Conservation (phyloP, 164 flowering plant species). For the Macadamia tetraphylla region DNA sequence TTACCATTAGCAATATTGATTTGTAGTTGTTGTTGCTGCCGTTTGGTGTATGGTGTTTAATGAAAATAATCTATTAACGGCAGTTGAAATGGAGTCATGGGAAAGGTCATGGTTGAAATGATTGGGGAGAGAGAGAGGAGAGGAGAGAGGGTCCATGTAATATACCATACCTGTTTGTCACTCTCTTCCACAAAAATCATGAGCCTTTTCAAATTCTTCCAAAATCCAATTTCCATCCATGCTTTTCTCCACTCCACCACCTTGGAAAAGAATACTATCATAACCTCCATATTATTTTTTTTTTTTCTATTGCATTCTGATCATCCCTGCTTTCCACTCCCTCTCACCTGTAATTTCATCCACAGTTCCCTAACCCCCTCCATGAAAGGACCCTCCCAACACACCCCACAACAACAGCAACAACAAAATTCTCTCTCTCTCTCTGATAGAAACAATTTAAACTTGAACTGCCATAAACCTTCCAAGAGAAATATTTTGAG, state of each 20-base stretch:
- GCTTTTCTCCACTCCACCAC: conserved; percentile 13
- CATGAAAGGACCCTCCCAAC: conserved; percentile 18
- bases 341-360: conserved; percentile 15
- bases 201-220: conserved; percentile 15
- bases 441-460: neutral
- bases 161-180: neutral
- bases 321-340: conserved; percentile 10
- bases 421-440: too few relatives aligned
- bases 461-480: neutral
- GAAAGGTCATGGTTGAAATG: neutral
- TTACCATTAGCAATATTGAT: too few relatives aligned
- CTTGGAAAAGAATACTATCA: conserved; percentile 9
- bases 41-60: neutral
- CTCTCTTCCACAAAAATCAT: neutral
- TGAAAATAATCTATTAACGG: neutral
- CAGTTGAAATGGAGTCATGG: neutral
- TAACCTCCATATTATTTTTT: neutral
- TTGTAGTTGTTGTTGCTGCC: too few relatives aligned
- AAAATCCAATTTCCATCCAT: conserved; percentile 22
- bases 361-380: conserved; percentile 17
- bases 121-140: conserved; percentile 1
- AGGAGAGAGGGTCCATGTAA: conserved; percentile 3
- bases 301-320: neutral
- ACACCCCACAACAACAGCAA: neutral
- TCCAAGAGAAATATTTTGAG: neutral